Conservation (phyloP, 164 flowering plant species). For the Hamamelis virginiana region DNA sequence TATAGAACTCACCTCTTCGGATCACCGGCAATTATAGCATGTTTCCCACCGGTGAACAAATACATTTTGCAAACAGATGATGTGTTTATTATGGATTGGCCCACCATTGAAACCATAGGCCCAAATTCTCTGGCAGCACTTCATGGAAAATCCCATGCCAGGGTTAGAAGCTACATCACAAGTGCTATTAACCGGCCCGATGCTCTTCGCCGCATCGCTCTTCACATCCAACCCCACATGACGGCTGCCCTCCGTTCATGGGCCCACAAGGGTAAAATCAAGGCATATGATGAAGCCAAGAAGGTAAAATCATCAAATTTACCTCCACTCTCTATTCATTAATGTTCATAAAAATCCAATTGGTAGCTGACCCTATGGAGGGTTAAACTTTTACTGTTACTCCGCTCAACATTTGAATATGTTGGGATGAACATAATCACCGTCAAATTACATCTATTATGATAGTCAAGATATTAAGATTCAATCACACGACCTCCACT, state of each 20-base stretch:
- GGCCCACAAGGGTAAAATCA: slow-evolving; percentile 21
- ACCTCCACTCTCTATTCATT: too few relatives aligned
- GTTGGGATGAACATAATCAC: too few relatives aligned
- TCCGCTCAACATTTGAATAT: too few relatives aligned
- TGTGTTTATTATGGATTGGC: slow-evolving; percentile 32
- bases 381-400: too few relatives aligned
- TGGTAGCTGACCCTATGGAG: too few relatives aligned
- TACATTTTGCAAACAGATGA: slow-evolving; percentile 32
- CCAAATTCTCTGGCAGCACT: slow-evolving; percentile 21
- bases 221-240: slow-evolving; percentile 34
- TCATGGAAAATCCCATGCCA: slow-evolving; percentile 36
- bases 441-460: too few relatives aligned
- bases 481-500: too few relatives aligned
- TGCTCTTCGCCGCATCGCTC: slow-evolving; percentile 32
- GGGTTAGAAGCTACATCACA: slow-evolving; percentile 15
- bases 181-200: slow-evolving; percentile 23
- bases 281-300: slow-evolving; percentile 27
- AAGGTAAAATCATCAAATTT: too few relatives aligned
- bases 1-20: slow-evolving; percentile 52
- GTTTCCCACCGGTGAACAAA: slow-evolving; percentile 37
- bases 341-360: too few relatives aligned
- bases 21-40: slow-evolving; percentile 48
- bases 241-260: slow-evolving; percentile 19
- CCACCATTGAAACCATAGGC: slow-evolving; percentile 38
- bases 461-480: too few relatives aligned